phyloP scores from a whole-genome alignment of 495 filamentous ascomycete species.

The Tuber calosporum region DNA sequence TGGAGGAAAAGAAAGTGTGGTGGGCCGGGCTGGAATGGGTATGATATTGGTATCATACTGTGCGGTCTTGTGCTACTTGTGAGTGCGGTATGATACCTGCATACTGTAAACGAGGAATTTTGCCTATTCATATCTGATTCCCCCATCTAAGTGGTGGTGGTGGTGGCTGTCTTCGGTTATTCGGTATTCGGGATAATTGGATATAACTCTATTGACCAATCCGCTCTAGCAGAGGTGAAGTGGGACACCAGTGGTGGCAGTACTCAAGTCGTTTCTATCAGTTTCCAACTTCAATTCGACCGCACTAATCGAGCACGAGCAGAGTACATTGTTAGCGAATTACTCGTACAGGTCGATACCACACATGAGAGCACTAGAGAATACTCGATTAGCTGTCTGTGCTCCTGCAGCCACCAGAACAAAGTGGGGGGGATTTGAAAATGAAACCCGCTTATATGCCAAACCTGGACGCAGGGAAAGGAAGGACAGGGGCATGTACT shows the following conservation, averaged over 20 bases:
- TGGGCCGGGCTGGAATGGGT: not conserved
- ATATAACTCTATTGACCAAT: not conserved
- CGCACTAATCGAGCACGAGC: no score
- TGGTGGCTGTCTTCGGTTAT: not conserved
- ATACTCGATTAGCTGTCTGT: no score
- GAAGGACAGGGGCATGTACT: not conserved
- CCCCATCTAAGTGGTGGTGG: not conserved
- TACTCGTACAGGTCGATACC: no score
- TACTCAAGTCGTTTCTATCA: no score
- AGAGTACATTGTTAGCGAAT: no score
- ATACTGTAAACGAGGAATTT: not conserved
- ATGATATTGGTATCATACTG: not conserved
- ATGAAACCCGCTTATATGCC: not conserved
- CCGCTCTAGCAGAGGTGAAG: not conserved
- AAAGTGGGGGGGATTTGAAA: not conserved
- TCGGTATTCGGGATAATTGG: conserved; percentile 4
- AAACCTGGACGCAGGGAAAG: not conserved
- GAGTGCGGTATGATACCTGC: no score
- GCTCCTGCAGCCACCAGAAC: not conserved
- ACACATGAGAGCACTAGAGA: not conserved
- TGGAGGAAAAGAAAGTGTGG: not conserved
- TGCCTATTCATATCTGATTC: not conserved
- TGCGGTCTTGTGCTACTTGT: no score
- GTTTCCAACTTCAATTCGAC: not conserved
- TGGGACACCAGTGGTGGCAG: not conserved